Percentiles rank a stretch among this genome's conserved stretches.
These are phyloP conservation scores for Fusarium sacchari DNA, from an alignment of 2,329 filamentous ascomycete genomes.

Conservation along the genomic window DNA sequence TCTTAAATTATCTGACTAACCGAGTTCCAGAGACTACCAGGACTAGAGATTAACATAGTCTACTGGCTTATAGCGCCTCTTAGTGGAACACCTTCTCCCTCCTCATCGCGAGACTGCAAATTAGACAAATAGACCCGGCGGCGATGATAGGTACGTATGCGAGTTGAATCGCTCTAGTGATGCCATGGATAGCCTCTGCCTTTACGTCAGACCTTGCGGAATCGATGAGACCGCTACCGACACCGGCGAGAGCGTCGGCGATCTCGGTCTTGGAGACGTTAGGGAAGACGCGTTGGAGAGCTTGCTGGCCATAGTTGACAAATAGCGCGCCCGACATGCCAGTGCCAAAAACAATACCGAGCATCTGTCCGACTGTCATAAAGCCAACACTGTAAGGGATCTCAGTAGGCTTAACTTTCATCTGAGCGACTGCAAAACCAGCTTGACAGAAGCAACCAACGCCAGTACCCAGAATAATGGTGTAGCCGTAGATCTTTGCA, in stretches of 20 bases:
- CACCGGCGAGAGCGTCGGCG: constrained; percentile 3
- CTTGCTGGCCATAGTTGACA: constrained; percentile 13
- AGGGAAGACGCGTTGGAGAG: not conserved
- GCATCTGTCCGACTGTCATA: constrained; percentile 20
- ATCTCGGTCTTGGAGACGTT: not conserved
- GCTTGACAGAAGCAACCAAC: constrained; percentile 14
- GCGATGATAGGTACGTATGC: constrained; percentile 20
- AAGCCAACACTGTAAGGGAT: constrained; percentile 17
- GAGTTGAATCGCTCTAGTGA: constrained; percentile 7
- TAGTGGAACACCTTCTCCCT: constrained; percentile 10
- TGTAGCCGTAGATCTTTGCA: constrained; percentile 16
- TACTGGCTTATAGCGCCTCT: accelerated
- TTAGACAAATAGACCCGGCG: constrained; percentile 6
- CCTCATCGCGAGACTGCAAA: not conserved
- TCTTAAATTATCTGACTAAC: no score
- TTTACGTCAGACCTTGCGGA: not conserved
- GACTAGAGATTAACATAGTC: no score
- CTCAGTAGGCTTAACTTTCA: constrained; percentile 1
- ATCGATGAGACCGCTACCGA: constrained; percentile 3
- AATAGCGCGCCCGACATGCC: constrained; percentile 12
- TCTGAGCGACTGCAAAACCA: constrained; percentile 11
- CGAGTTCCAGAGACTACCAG: no score
- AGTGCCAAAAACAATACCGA: constrained; percentile 13
- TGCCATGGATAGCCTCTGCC: constrained; percentile 7
- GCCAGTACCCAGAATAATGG: constrained; percentile 1